A percentile compares a stretch with the other conserved stretches of the same genome.
Conservation (phyloP, 2,329 filamentous ascomycete species). For the Phyllosticta citribraziliensis region DNA sequence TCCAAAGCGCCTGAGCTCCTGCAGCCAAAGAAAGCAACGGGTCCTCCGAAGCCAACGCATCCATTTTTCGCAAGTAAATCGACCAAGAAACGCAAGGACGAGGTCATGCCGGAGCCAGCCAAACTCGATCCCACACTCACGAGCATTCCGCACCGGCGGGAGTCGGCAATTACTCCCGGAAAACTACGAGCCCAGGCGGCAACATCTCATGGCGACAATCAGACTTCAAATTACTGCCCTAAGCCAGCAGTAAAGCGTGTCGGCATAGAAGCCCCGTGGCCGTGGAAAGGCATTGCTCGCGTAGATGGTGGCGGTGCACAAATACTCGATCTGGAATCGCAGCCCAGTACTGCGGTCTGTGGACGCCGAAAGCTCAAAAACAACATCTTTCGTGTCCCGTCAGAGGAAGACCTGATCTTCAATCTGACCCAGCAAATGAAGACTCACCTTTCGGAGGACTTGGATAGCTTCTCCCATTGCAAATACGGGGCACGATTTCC, state of each 20-base stretch:
- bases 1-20: constrained; percentile 14
- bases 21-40: constrained; percentile 20
- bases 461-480: neutral
- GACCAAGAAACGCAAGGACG: constrained; percentile 16
- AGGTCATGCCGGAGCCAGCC: neutral
- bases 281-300: constrained; percentile 54
- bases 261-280: constrained; percentile 63
- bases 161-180: constrained; percentile 37
- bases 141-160: constrained; percentile 21
- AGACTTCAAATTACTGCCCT: constrained; percentile 17
- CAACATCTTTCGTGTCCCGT: constrained; percentile 17
- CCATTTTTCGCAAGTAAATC: constrained; percentile 59
- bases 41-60: constrained; percentile 44
- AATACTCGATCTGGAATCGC: neutral
- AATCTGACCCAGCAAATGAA: neutral
- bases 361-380: constrained; percentile 31
- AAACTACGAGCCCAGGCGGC: constrained; percentile 31
- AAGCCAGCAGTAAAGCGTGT: constrained; percentile 29
- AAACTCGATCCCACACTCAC: constrained; percentile 11
- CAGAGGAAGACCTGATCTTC: constrained; percentile 21
- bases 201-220: constrained; percentile 10
- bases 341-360: neutral
- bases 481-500: constrained; percentile 12
- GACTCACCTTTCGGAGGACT: neutral
- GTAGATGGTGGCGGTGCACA: constrained; percentile 41